Evolutionary conservation across 768 basidiomycete genomes (phyloP), one percentile per base, ranked within the genome.

Genomic region (Heimioporus sp.): DNA sequence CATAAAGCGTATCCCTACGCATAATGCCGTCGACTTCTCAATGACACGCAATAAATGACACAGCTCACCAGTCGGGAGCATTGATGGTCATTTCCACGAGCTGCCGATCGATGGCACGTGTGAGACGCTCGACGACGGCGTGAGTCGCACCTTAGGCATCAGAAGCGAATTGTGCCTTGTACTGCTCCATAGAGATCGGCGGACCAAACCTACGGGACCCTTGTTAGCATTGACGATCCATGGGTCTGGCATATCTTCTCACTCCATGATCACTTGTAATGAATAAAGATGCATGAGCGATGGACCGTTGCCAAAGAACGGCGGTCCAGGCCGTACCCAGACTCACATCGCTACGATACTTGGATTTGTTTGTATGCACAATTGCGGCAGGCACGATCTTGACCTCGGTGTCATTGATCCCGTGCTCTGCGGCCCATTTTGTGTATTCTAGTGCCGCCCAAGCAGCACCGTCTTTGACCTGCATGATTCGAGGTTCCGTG

Each of bases 381-480:
- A 99, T 93, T 5, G 90, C 85, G 19, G 85, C 83, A 8, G 95
- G 93, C 36, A 96, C 72, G 56, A 98, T 80, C 24, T 78, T 73
- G 5, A 90, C 79, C 32, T 66, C 58, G 32, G 69, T 61, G 0
- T 72, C 74, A 46, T 69, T 66, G 53, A 75, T 75, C 24, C 80
- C 76, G 60, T 83, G 74, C 50, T 84, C 81, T 54, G 72, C 72
- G 35, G 82, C 75, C 82, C 91, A 94, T 61, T 88, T 87, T 10
- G 83, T 77, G 68, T 94, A 98, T 71, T 98, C 97, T 57, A 98
- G 76, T 5, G 94, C 90, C 44, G 92, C 87, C 94, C 94, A 98
- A 11, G 94, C 85, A 32, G 91, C 90, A 28, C 96, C 96, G 61
- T 98, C 95, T 64, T 91, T 91, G 63, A 92, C 82, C 56, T 93